A percentile compares a stretch with the other conserved stretches of the same genome.
phyloP scores from a whole-genome alignment of 345 rosid genomes.

The Leavenworthia alabamica region DNA sequence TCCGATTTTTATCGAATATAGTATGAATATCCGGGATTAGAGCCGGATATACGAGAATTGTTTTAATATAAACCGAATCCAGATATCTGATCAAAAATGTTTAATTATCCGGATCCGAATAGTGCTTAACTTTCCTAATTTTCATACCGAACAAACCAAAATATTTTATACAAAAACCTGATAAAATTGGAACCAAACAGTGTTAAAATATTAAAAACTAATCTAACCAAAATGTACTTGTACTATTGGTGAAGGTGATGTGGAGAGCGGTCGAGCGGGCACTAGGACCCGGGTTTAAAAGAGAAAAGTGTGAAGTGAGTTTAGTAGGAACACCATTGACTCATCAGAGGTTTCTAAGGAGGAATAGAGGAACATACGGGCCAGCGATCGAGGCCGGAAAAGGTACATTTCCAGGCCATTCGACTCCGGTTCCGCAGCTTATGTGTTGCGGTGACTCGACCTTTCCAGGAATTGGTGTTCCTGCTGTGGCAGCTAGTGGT shows the following conservation, averaged over 20 bases:
- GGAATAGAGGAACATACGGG: conserved; percentile 81
- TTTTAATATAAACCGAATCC: no score
- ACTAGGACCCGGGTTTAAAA: conserved; percentile 63
- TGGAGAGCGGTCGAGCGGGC: conserved; percentile 89
- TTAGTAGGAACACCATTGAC: conserved; percentile 87
- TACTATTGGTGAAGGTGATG: conserved; percentile 48
- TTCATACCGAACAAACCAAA: no score
- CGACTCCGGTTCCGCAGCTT: conserved; percentile 72
- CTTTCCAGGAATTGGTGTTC: conserved; percentile 89
- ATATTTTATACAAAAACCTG: background rate
- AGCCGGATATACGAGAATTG: no score
- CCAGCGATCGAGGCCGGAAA: conserved; percentile 85
- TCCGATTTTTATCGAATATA: no score
- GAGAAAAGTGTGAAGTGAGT: conserved; percentile 75
- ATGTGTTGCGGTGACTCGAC: conserved; percentile 89
- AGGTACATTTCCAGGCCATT: conserved; percentile 70
- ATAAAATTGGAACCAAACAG: background rate
- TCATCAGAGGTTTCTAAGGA: conserved; percentile 66
- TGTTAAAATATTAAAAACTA: background rate
- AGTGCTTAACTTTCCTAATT: no score
- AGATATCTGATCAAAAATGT: no score
- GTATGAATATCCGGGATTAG: no score
- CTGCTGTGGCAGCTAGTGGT: conserved; percentile 92
- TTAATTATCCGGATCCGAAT: no score
- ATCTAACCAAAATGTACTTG: background rate